Conservation (phyloP, 768 basidiomycete genomes). For the Rhodotorula babjevae region DNA sequence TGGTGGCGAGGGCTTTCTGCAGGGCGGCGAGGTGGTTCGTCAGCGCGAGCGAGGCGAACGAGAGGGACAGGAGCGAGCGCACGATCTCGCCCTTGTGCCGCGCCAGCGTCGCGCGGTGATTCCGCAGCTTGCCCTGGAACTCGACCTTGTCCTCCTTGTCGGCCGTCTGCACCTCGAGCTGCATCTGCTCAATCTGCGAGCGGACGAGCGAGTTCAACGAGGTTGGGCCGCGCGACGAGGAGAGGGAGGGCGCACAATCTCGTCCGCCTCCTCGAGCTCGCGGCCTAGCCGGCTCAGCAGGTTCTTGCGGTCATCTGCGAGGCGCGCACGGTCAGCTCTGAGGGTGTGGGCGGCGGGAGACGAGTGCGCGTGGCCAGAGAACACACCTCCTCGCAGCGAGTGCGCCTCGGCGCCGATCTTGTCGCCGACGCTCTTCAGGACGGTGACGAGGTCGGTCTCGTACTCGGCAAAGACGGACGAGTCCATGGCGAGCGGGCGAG, state of each 20-base stretch:
- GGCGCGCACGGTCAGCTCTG: neutral
- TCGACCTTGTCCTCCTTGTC: slow-evolving; percentile 67
- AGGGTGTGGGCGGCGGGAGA: neutral
- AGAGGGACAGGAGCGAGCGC: slow-evolving; percentile 30
- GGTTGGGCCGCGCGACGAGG: neutral
- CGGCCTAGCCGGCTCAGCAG: slow-evolving; percentile 78
- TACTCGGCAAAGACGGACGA: slow-evolving; percentile 51
- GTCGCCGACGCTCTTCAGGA: slow-evolving; percentile 66
- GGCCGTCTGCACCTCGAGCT: slow-evolving; percentile 91
- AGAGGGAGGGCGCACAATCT: slow-evolving; percentile 64
- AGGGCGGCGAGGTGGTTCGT: neutral
- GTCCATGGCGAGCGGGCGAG: slow-evolving; percentile 8
- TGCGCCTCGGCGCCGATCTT: slow-evolving; percentile 70
- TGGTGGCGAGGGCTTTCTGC: slow-evolving; percentile 64
- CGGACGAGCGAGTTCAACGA: slow-evolving; percentile 9
- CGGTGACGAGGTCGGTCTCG: slow-evolving; percentile 83
- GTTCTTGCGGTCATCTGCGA: slow-evolving; percentile 71
- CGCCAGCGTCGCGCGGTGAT: slow-evolving; percentile 68
- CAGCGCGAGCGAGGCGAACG: too few species aligned
- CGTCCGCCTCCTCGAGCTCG: slow-evolving; percentile 89
- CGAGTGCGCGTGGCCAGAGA: neutral
- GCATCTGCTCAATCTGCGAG: slow-evolving; percentile 91
- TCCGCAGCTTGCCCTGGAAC: slow-evolving; percentile 69
- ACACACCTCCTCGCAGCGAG: slow-evolving; percentile 65
- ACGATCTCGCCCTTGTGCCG: slow-evolving; percentile 68